Conservation (phyloP, 768 basidiomycete species). For the Pisolithus albus region DNA sequence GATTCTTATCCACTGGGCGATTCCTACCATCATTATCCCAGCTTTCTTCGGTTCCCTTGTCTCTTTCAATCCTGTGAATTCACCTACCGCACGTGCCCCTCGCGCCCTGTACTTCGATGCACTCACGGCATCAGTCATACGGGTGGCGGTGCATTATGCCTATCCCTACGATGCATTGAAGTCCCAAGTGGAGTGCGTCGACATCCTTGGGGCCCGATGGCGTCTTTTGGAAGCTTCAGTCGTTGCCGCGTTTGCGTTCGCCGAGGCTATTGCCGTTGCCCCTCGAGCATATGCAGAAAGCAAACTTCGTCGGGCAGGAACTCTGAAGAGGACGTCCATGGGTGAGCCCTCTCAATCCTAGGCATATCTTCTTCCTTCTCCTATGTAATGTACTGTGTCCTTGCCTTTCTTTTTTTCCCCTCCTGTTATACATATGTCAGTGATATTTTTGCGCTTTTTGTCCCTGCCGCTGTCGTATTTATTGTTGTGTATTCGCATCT, state of each 20-base stretch:
- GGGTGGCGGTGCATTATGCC: constrained; percentile 53
- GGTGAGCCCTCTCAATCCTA: constrained; percentile 14
- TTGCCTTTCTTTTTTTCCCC: no score
- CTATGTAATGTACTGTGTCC: no score
- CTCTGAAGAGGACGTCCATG: constrained; percentile 16
- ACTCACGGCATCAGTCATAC: constrained; percentile 56
- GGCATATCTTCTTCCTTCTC: not conserved
- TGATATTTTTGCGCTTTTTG: not conserved
- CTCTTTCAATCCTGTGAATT: constrained; percentile 49
- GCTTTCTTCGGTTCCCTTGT: constrained; percentile 49
- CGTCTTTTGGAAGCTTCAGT: constrained; percentile 51
- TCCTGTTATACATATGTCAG: not conserved
- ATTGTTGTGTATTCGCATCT: not conserved
- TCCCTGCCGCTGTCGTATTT: not conserved
- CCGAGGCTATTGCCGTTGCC: constrained; percentile 51
- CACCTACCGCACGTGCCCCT: constrained; percentile 16
- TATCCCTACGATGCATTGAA: constrained; percentile 40
- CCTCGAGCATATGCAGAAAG: constrained; percentile 34
- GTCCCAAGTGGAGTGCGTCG: constrained; percentile 31
- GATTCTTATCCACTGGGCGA: constrained; percentile 53
- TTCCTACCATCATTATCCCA: constrained; percentile 58
- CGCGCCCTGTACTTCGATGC: constrained; percentile 42
- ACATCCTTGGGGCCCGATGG: constrained; percentile 50
- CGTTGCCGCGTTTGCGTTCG: constrained; percentile 58
- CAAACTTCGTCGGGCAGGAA: constrained; percentile 17